A percentile compares a stretch with the other conserved stretches of the same genome.
Conservation (phyloP, 768 basidiomycete genomes). For the Suillus cothurnatus region DNA sequence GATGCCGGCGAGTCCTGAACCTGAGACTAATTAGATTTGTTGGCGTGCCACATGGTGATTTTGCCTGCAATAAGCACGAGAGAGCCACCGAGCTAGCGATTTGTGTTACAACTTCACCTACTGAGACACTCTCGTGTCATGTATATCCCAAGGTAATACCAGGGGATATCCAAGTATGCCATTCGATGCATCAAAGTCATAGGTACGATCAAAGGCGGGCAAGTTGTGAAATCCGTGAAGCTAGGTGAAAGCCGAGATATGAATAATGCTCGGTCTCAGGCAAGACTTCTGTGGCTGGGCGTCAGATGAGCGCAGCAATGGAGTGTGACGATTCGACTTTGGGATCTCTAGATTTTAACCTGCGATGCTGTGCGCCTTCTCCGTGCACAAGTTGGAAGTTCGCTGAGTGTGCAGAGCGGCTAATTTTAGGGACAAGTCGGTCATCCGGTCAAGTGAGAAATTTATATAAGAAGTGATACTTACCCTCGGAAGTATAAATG, state of each 20-base stretch:
- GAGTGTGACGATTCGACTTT: background rate
- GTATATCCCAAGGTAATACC: background rate
- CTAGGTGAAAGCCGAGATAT: too few relatives aligned
- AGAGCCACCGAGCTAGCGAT: too few relatives aligned
- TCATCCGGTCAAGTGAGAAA: background rate
- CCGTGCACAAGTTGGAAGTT: background rate
- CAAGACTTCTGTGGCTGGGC: background rate
- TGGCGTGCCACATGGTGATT: background rate
- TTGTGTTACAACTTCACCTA: background rate
- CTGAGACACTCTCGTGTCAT: too few relatives aligned
- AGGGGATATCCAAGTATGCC: background rate
- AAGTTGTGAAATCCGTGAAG: background rate
- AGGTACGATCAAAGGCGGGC: background rate
- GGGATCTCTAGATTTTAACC: background rate
- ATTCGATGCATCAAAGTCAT: background rate
- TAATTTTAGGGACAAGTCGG: background rate
- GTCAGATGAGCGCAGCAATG: background rate
- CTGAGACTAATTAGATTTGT: background rate
- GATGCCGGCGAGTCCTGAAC: background rate
- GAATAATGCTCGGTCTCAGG: background rate
- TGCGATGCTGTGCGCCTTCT: background rate
- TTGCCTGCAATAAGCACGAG: background rate
- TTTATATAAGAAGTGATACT: background rate
- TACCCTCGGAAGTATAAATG: background rate
- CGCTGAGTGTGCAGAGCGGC: background rate